These are phyloP conservation scores for Teratosphaeria nubilosa DNA, from an alignment of 2,329 filamentous ascomycete genomes.

Conservation along the genomic window DNA sequence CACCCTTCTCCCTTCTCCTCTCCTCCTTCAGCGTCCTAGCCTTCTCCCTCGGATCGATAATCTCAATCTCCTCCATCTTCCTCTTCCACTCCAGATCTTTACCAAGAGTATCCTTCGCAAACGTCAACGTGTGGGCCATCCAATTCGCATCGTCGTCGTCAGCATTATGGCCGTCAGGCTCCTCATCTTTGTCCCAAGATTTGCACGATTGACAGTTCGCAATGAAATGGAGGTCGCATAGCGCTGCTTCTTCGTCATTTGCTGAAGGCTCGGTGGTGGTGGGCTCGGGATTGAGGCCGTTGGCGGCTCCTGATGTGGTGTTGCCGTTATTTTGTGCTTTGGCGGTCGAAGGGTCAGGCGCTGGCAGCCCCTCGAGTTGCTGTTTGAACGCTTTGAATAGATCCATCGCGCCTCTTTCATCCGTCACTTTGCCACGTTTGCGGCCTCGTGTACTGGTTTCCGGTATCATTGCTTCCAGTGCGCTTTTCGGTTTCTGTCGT, in stretches of 20 bases:
- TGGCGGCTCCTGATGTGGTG: neutral
- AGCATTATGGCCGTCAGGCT: constrained; percentile 43
- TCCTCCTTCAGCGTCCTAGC: constrained; percentile 19
- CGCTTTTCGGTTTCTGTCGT: constrained; percentile 51
- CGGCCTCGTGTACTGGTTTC: constrained; percentile 59
- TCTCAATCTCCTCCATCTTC: constrained; percentile 77
- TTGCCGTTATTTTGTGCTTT: neutral
- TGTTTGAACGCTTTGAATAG: constrained; percentile 36
- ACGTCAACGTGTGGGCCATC: constrained; percentile 78
- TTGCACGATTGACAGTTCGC: constrained; percentile 77
- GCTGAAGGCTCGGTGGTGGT: constrained; percentile 20
- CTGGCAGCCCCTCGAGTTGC: constrained; percentile 50
- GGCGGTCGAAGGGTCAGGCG: neutral
- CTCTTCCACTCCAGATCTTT: constrained; percentile 85
- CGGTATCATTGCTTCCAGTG: constrained; percentile 65
- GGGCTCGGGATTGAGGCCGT: neutral
- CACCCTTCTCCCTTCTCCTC: constrained; percentile 12
- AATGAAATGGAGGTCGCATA: constrained; percentile 94
- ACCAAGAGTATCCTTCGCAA: constrained; percentile 79
- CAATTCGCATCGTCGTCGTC: constrained; percentile 53
- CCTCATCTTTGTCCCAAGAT: constrained; percentile 66
- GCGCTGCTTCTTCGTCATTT: constrained; percentile 56
- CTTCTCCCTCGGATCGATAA: constrained; percentile 57
- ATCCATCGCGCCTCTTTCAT: neutral
- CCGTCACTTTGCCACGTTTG: constrained; percentile 49